phyloP scores from a whole-genome alignment of 1,139 yeast genomes.

The Magnusiomyces sp. region DNA sequence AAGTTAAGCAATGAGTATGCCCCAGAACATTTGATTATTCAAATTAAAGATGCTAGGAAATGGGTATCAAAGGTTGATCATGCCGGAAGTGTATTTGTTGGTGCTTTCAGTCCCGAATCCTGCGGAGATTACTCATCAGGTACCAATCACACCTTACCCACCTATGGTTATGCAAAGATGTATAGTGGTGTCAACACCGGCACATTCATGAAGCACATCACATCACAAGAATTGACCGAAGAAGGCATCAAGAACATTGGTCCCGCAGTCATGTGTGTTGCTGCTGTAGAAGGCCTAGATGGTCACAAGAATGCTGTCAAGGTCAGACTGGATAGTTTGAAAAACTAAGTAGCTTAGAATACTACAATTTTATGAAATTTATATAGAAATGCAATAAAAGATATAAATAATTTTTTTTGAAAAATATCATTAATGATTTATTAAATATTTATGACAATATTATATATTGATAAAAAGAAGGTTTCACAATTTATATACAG shows the following conservation, averaged over 20 bases:
- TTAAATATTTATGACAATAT: too few species aligned
- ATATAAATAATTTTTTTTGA: too few species aligned
- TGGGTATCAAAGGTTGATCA: constrained; percentile 71
- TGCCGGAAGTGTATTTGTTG: constrained; percentile 96
- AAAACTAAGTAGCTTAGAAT: not conserved
- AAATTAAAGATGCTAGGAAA: constrained; percentile 64
- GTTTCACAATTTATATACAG: too few species aligned
- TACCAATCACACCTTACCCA: constrained; percentile 95
- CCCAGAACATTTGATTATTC: constrained; percentile 94
- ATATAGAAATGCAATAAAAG: too few species aligned
- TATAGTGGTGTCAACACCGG: constrained; percentile 96
- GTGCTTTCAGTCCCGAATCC: constrained; percentile 92
- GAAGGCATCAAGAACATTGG: constrained; percentile 85
- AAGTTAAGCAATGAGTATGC: constrained; percentile 82
- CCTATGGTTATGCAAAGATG: constrained; percentile 96
- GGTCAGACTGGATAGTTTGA: constrained; percentile 68
- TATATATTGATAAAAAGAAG: too few species aligned
- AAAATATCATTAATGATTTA: too few species aligned
- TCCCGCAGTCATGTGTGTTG: constrained; percentile 90
- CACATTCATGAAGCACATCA: constrained; percentile 90
- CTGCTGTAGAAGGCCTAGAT: constrained; percentile 94
- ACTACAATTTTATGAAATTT: too few species aligned
- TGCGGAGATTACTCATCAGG: constrained; percentile 98
- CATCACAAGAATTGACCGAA: constrained; percentile 81
- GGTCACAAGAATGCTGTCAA: constrained; percentile 96